Conservation (phyloP, 2,329 filamentous ascomycete genomes). For the Cryphonectria parasitica region DNA sequence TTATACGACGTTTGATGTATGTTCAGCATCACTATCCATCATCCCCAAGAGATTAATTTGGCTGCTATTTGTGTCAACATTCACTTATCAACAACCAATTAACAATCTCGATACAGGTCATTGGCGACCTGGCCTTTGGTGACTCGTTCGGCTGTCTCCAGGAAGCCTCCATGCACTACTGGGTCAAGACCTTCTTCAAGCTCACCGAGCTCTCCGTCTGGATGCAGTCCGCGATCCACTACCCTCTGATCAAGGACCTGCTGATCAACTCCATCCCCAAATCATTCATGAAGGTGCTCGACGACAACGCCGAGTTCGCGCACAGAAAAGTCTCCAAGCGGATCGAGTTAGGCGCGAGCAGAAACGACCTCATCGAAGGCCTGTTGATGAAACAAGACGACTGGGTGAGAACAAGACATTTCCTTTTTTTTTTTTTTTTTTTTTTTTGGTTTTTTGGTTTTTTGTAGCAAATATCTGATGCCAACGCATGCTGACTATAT, state of each 20-base stretch:
- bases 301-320: neutral
- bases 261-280: neutral
- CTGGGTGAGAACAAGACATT: too few relatives aligned
- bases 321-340: constrained; percentile 24
- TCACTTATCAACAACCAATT: too few relatives aligned
- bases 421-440: too few relatives aligned
- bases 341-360: constrained; percentile 23
- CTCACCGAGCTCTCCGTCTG: constrained; percentile 4
- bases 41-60: too few relatives aligned
- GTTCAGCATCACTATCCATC: neutral
- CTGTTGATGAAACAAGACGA: constrained; percentile 32
- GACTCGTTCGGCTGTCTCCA: constrained; percentile 17
- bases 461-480: too few relatives aligned
- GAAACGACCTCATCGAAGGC: constrained; percentile 35
- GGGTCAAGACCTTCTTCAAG: constrained; percentile 31
- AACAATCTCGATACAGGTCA: neutral
- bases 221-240: constrained; percentile 13
- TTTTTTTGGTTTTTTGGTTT: too few relatives aligned
- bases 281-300: neutral
- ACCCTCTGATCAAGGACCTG: constrained; percentile 3
- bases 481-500: too few relatives aligned
- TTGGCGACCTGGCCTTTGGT: constrained; percentile 17
- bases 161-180: neutral
- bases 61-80: too few relatives aligned
- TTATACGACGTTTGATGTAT: constrained; percentile 36